Conservation (phyloP, 805 yeast genomes). For the Ogataea nonfermentans region DNA sequence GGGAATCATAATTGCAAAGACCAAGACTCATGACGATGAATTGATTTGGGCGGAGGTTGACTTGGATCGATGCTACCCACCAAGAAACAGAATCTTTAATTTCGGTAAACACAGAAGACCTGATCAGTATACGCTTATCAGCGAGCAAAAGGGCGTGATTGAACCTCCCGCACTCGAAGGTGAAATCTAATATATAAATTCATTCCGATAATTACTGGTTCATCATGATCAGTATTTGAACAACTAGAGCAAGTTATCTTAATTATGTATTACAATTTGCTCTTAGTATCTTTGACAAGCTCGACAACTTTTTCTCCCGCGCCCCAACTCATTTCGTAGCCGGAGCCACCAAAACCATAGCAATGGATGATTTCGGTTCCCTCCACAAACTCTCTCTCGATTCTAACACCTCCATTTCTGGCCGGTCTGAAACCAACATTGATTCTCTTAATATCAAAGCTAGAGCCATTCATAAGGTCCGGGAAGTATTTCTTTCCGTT, state of each 20-base stretch:
- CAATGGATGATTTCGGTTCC: slow-evolving; percentile 52
- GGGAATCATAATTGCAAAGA: slow-evolving; percentile 36
- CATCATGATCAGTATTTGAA: too few relatives aligned
- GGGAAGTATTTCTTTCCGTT: slow-evolving; percentile 49
- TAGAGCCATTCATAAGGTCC: slow-evolving; percentile 39
- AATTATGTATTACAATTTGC: slow-evolving; percentile 11
- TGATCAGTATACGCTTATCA: slow-evolving; percentile 30
- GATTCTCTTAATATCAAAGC: slow-evolving; percentile 44
- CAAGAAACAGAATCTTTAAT: slow-evolving; percentile 36
- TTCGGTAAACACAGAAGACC: slow-evolving; percentile 38
- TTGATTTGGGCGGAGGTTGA: slow-evolving; percentile 35
- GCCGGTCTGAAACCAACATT: slow-evolving; percentile 74
- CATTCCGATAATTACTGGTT: too few relatives aligned
- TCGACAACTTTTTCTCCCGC: slow-evolving; percentile 44
- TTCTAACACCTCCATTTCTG: slow-evolving; percentile 51
- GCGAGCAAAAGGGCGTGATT: slow-evolving; percentile 31
- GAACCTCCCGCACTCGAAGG: slow-evolving; percentile 12
- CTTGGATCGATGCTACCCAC: slow-evolving; percentile 34
- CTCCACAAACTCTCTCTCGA: slow-evolving; percentile 22
- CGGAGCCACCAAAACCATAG: slow-evolving; percentile 65
- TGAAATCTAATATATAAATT: slow-evolving; percentile 5
- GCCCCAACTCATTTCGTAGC: slow-evolving; percentile 64
- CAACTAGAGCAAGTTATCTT: too few relatives aligned
- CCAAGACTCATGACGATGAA: slow-evolving; percentile 37
- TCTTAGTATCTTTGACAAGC: slow-evolving; percentile 18